phyloP scores from a whole-genome alignment of 345 rosid species.

The Luvunga scandens region DNA sequence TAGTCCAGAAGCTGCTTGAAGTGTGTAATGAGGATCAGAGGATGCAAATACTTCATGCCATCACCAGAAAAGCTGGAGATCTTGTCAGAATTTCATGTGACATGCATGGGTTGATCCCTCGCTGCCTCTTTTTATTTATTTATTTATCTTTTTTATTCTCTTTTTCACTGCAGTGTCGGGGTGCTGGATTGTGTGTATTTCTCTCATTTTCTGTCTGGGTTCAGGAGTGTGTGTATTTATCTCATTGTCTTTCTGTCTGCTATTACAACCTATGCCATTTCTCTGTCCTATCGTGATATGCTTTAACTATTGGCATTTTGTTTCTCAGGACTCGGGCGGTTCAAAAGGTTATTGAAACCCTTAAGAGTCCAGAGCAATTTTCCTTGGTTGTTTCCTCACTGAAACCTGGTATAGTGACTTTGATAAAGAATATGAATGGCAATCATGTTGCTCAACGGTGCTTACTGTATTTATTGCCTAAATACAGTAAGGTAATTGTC shows the following conservation, averaged over 20 bases:
- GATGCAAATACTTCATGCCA: constrained; percentile 52
- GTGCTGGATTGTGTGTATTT: background rate
- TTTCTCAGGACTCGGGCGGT: constrained; percentile 73
- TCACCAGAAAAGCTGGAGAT: constrained; percentile 53
- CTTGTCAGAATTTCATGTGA: constrained; percentile 75
- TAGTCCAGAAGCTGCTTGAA: constrained; percentile 77
- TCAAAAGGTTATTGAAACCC: constrained; percentile 77
- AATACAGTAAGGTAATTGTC: constrained; percentile 44
- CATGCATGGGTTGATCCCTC: constrained; percentile 61
- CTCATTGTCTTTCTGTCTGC: constrained; percentile 1
- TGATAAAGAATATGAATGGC: constrained; percentile 76
- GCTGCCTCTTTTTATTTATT: constrained; percentile 14
- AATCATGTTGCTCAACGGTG: constrained; percentile 82
- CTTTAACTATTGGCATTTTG: constrained; percentile 1
- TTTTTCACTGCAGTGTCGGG: background rate
- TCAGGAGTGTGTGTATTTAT: background rate
- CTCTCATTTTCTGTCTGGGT: background rate
- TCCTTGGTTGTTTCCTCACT: constrained; percentile 54
- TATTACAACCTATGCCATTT: background rate
- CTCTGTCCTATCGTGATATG: background rate
- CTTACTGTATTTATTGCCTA: constrained; percentile 56
- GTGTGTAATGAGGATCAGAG: constrained; percentile 68
- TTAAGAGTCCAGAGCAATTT: constrained; percentile 52
- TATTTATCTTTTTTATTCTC: background rate
- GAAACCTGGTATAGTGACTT: constrained; percentile 59